Percentiles rank a stretch among this genome's conserved stretches.
Conservation (phyloP, 805 yeast species). For the Myxozyma mucilagina region DNA sequence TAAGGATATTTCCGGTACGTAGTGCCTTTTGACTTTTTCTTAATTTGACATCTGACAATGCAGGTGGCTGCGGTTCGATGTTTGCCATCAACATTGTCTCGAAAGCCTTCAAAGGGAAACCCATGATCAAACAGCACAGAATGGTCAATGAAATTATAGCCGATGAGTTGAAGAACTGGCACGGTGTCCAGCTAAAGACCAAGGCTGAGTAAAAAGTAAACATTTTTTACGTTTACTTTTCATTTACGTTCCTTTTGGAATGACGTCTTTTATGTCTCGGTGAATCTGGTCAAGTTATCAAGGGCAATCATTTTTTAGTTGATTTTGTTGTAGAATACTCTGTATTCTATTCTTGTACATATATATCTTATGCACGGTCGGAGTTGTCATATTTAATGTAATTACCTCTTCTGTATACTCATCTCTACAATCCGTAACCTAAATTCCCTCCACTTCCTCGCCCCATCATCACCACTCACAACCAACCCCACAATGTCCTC, state of each 20-base stretch:
- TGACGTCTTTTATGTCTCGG: too few species aligned
- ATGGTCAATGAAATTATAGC: constrained; percentile 77
- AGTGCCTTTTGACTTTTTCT: neutral
- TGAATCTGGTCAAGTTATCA: too few species aligned
- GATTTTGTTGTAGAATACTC: too few species aligned
- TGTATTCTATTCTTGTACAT: too few species aligned
- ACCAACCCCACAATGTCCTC: neutral
- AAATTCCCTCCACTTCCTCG: too few species aligned
- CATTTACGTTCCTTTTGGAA: neutral
- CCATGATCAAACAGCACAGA: constrained; percentile 90
- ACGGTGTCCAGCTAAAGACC: constrained; percentile 86
- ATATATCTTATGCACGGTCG: too few species aligned
- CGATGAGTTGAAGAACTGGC: constrained; percentile 90
- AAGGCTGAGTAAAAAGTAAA: constrained; percentile 45
- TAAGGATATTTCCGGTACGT: constrained; percentile 71
- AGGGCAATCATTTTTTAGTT: too few species aligned
- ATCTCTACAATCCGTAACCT: too few species aligned
- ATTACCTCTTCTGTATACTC: too few species aligned
- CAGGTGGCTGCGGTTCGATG: constrained; percentile 93
- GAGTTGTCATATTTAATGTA: too few species aligned
- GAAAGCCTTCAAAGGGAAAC: constrained; percentile 69
- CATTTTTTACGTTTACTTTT: neutral
- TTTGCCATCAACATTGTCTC: constrained; percentile 81
- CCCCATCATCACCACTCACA: too few species aligned
- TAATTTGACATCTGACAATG: constrained; percentile 20